Base-by-base conservation (phyloP, 371 early-diverging fungal species). In the Apophysomyces trapeziformis region DNA sequence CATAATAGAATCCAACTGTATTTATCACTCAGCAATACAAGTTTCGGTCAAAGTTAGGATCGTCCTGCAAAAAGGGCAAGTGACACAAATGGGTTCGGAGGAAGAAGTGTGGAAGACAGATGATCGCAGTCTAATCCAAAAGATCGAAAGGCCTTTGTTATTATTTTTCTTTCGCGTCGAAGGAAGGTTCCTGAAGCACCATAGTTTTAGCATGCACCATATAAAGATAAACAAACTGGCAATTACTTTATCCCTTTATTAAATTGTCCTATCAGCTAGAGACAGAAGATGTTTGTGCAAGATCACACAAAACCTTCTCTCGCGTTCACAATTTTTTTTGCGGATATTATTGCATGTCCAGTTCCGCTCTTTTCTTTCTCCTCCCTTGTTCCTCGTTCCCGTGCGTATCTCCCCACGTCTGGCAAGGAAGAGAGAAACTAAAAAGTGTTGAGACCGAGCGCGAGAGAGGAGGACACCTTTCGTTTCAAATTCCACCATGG, bases 401-500 rank as follows among this genome's bases (percentile, higher is more conserved):
- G 54, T 35, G 54, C 54, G 54, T 26, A 26, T 26, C 21, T 8
- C 21, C 54, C 1, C 8, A 50, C 54, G 21, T 32, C 9, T 26
- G 21, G 21, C 9, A 50, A 21, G 21, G 21, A 4, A 50, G 8
- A 9, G 21, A 5, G 18, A 18, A 11, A 16, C 21, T 50, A 26
- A 50, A 21, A 11, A n/a, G 54, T 50, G 32, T 26, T 26, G 54
- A 50, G 35, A 41, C 41, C 41, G 41, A 16, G 54, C 16, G 9
- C n/a, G 21, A 50, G 54, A 50, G 54, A 21, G 21, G 35, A 50
- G 54, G 21, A 9, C 18, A 9, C 18, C 16, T 21, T 21, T 18
- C 7, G 16, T 21, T 50, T 8, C 5, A 9, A 26, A 21, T 21
- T 26, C 32, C 66, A 61, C 16, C 21, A 69, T 69, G 62, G 64